Percentiles rank a stretch among this genome's conserved stretches.
phyloP scores from a whole-genome alignment of 805 yeast genomes.

The Saccharomycopsis selenospora region DNA sequence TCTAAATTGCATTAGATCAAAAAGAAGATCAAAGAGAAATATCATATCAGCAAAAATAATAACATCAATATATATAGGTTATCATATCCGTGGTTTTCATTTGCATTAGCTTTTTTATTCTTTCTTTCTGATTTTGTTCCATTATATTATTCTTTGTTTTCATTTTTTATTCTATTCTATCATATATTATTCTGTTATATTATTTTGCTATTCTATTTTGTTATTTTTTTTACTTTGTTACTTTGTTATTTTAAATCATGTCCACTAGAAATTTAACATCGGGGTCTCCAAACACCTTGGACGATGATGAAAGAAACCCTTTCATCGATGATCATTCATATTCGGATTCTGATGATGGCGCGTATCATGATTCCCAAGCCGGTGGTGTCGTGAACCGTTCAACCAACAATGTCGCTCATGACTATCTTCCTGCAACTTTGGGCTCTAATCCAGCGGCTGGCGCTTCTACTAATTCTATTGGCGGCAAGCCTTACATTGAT shows the following conservation, averaged over 20 bases:
- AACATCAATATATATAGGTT: too few relatives aligned
- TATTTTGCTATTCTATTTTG: not conserved
- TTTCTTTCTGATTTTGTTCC: too few relatives aligned
- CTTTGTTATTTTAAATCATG: slow-evolving; percentile 22
- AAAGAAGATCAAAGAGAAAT: too few relatives aligned
- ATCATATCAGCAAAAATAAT: too few relatives aligned
- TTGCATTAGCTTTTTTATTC: too few relatives aligned
- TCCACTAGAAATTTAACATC: slow-evolving; percentile 29
- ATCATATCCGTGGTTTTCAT: too few relatives aligned
- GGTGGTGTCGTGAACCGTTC: slow-evolving; percentile 6
- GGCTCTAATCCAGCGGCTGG: slow-evolving; percentile 12
- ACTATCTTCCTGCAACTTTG: not conserved
- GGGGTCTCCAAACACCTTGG: slow-evolving; percentile 27
- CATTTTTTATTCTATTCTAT: too few relatives aligned
- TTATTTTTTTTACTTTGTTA: not conserved
- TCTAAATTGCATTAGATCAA: too few relatives aligned
- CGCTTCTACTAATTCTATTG: slow-evolving; percentile 3
- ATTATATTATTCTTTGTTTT: too few relatives aligned
- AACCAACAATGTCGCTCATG: not conserved
- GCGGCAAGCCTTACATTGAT: too few relatives aligned
- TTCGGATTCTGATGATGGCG: slow-evolving; percentile 13
- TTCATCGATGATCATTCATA: slow-evolving; percentile 23
- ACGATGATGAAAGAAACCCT: slow-evolving; percentile 26
- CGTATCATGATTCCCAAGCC: not conserved
- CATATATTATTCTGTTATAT: too few relatives aligned